Conservation (phyloP, 345 rosid species). For the Lepidium sativum region DNA sequence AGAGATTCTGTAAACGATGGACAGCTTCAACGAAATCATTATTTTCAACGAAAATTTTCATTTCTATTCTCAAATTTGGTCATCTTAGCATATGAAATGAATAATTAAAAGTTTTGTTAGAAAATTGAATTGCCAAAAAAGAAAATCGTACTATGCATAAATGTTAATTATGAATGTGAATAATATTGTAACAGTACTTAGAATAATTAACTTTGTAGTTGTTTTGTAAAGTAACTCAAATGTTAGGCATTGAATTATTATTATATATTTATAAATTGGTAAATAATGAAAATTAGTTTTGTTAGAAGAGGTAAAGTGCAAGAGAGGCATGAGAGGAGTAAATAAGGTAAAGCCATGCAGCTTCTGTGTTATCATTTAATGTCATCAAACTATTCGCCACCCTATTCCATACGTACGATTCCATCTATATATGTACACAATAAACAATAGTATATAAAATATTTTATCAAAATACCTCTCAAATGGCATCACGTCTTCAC, state of each 20-base stretch:
- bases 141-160: background rate
- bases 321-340: conserved; percentile 34
- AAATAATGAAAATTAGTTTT: background rate
- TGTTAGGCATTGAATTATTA: conserved; percentile 18
- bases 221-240: background rate
- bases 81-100: background rate
- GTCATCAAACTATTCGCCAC: conserved; percentile 21
- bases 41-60: background rate
- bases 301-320: conserved; percentile 23
- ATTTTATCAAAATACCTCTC: too few species aligned
- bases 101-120: too few species aligned
- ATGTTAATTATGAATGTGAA: background rate
- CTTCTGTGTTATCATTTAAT: conserved; percentile 28
- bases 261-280: too few species aligned
- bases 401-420: conserved; percentile 9
- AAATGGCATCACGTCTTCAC: too few species aligned
- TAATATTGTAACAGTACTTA: background rate
- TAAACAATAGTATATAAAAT: too few species aligned
- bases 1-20: too few species aligned
- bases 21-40: too few species aligned
- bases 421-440: background rate
- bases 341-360: conserved; percentile 30
- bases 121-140: too few species aligned
- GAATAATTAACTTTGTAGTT: background rate
- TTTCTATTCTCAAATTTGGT: background rate